Evolutionary conservation across 2,329 filamentous ascomycete species (phyloP).

Genomic region (Phialophora tarda): DNA sequence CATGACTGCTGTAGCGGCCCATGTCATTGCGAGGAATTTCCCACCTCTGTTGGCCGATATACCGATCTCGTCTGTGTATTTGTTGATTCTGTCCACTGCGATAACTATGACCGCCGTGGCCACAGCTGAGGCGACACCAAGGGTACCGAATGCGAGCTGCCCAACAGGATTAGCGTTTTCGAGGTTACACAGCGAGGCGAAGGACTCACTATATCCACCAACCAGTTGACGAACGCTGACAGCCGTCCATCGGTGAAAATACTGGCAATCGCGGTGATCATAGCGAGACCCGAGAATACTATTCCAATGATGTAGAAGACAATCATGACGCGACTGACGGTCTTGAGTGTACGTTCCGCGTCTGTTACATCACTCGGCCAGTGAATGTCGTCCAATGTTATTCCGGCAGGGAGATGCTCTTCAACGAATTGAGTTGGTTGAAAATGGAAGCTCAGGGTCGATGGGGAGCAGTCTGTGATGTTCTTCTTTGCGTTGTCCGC

Average conservation of each 20-base stretch:
- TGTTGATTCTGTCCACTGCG: slow-evolving; percentile 59
- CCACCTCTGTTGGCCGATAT: slow-evolving; percentile 57
- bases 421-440: slow-evolving; percentile 59
- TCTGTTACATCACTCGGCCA: slow-evolving; percentile 64
- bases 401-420: slow-evolving; percentile 53
- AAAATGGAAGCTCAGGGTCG: slow-evolving; percentile 62
- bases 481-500: slow-evolving; percentile 54
- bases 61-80: slow-evolving; percentile 58
- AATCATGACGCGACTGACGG: slow-evolving; percentile 60
- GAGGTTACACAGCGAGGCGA: background rate
- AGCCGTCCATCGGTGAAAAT: slow-evolving; percentile 54
- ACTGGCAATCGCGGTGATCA: slow-evolving; percentile 54
- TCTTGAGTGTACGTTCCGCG: slow-evolving; percentile 58
- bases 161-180: slow-evolving; percentile 12
- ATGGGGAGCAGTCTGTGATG: slow-evolving; percentile 61
- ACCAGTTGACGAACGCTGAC: slow-evolving; percentile 57
- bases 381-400: slow-evolving; percentile 59
- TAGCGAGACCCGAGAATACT: slow-evolving; percentile 56
- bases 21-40: slow-evolving; percentile 65
- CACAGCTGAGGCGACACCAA: slow-evolving; percentile 76
- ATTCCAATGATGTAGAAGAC: slow-evolving; percentile 66
- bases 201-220: slow-evolving; percentile 52
- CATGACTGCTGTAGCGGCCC: slow-evolving; percentile 60
- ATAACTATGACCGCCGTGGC: slow-evolving; percentile 67
- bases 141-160: slow-evolving; percentile 60